Conservation (phyloP, 257 asterid genomes). For the Ligustrum vulgare region DNA sequence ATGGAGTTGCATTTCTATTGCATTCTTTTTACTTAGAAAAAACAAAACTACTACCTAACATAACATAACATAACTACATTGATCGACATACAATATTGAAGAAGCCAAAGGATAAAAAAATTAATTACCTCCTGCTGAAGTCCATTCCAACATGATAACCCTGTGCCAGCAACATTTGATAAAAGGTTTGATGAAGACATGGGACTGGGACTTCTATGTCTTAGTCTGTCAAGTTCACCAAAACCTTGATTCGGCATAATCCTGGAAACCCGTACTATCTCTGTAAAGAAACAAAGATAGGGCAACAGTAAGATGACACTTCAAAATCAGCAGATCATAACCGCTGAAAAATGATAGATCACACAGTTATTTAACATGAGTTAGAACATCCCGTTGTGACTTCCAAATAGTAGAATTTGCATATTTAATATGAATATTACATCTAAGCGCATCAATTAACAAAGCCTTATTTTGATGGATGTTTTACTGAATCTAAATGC, state of each 20-base stretch:
- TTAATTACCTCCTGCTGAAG: constrained; percentile 68
- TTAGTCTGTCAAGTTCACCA: constrained; percentile 77
- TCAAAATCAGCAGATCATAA: neutral
- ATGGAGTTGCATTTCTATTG: neutral
- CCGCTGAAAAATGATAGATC: neutral
- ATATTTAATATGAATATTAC: no score
- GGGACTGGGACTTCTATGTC: constrained; percentile 95
- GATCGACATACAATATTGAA: neutral
- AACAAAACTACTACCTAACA: no score
- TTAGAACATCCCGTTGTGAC: neutral
- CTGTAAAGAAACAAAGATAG: constrained; percentile 26
- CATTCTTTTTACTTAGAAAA: neutral
- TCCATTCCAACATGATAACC: constrained; percentile 77
- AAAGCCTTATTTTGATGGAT: no score
- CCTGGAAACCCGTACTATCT: constrained; percentile 74
- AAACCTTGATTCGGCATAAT: constrained; percentile 80
- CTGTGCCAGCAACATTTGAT: constrained; percentile 65
- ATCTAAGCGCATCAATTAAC: no score
- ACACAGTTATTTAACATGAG: neutral
- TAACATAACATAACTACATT: neutral
- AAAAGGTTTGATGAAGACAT: constrained; percentile 84
- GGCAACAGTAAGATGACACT: neutral
- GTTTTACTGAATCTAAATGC: no score
- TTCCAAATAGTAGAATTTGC: neutral
- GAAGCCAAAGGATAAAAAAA: neutral